Evolutionary conservation across 192 early-diverging fungal species (phyloP), one percentile per base, ranked within the genome.

Genomic region (Obelidium mucronatum): DNA sequence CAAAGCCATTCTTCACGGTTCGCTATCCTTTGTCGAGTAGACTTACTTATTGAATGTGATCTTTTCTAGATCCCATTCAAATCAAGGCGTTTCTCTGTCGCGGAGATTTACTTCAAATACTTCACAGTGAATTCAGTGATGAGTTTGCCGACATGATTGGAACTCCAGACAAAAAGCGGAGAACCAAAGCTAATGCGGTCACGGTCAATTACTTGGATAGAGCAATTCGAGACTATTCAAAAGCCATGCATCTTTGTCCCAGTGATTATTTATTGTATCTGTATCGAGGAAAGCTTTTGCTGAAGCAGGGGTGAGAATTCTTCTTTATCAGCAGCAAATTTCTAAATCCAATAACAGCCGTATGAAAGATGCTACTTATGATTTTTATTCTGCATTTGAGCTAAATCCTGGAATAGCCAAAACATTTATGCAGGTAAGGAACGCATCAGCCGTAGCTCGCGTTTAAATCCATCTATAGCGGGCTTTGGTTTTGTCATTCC

Each of bases 381-480:
- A 89, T 51, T 89, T 89, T 55, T 85, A 87, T 40, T 72, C 85
- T 3, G 87, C 87, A 0, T 89, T 89, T 79, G 87, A 86, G 42
- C 74, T 89, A 33, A 89, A 87, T 67, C 71, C 87, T 19, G 76
- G 81, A 17, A 89, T 89, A 39, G 87, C 87, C 8, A 85, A 89
- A 59, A 89, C 87, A 19, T 86, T 86, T 54, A 67, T 84, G 22
- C 86, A 87, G 76, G 83, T 84, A 62, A 28, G 59, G 26, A 37
- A 5, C 17, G n/a, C 28, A 37, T n/a, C 31, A 8, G 26, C 0
- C n/a, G 15, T 36, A 54, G 28, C 2, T 48, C 26, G 30, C 56
- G 67, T 28, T 2, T 37, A 2, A 51, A 58, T 52, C 48, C 34
- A 22, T 1, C 40, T 66, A 35, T 72, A 83, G 78, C 51, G 87